Conservation (phyloP, 2,329 filamentous ascomycete genomes). For the Curvularia spicifera region DNA sequence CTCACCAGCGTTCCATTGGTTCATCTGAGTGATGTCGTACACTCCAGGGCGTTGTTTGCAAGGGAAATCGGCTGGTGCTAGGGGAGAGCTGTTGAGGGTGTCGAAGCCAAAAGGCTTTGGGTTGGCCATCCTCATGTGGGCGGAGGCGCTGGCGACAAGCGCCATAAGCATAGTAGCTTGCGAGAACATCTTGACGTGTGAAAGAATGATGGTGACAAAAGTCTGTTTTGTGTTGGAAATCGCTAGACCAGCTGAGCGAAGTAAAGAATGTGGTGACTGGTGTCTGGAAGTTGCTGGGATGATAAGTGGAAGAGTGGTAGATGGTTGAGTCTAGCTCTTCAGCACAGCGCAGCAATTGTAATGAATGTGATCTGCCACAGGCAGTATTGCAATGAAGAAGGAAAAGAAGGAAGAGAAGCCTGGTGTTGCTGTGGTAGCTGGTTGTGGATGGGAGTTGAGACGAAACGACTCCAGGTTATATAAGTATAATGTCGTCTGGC, state of each 20-base stretch:
- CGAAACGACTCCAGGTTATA: slow-evolving; percentile 29
- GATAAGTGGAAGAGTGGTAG: slow-evolving; percentile 6
- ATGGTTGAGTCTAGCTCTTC: slow-evolving; percentile 35
- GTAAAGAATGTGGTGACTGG: slow-evolving; percentile 25
- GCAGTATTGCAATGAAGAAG: slow-evolving; percentile 35
- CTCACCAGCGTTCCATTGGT: slow-evolving; percentile 62
- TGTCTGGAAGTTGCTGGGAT: slow-evolving; percentile 15
- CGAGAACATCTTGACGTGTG: slow-evolving; percentile 57
- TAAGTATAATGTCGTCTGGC: slow-evolving; percentile 24
- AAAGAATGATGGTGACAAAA: slow-evolving; percentile 26
- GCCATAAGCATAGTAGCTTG: slow-evolving; percentile 59
- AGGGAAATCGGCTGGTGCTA: slow-evolving; percentile 72
- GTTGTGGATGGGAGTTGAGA: slow-evolving; percentile 30
- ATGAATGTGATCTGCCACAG: slow-evolving; percentile 49
- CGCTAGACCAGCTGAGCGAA: slow-evolving; percentile 51
- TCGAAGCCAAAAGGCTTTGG: slow-evolving; percentile 70
- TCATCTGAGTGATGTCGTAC: slow-evolving; percentile 63
- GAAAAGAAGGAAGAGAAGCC: slow-evolving; percentile 29
- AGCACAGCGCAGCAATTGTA: slow-evolving; percentile 27
- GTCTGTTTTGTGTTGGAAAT: slow-evolving; percentile 31
- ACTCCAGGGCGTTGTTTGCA: slow-evolving; percentile 71
- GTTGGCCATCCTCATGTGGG: slow-evolving; percentile 76
- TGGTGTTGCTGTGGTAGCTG: slow-evolving; percentile 34
- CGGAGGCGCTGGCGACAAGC: slow-evolving; percentile 66
- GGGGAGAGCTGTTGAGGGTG: slow-evolving; percentile 67